Evolutionary conservation across 1,139 yeast species (phyloP).

Genomic region (Saccharomyces uvarum): DNA sequence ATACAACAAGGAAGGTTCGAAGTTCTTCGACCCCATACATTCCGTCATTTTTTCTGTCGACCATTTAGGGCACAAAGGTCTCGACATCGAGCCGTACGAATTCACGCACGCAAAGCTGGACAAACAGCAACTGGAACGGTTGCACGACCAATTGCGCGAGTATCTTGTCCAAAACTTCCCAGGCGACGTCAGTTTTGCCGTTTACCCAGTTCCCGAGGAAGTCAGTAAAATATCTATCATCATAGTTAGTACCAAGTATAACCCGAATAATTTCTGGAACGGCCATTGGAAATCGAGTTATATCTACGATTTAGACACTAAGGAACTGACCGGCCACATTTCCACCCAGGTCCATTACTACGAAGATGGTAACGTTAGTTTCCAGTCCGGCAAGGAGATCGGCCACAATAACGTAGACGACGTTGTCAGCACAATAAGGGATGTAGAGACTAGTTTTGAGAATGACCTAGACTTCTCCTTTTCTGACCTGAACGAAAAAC

Average conservation of each 20-base stretch:
- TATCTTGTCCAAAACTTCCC: slow-evolving; percentile 43
- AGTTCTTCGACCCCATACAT: slow-evolving; percentile 41
- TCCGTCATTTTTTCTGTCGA: slow-evolving; percentile 57
- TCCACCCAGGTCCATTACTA: slow-evolving; percentile 78
- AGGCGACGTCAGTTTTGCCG: slow-evolving; percentile 38
- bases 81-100: slow-evolving; percentile 44
- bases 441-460: slow-evolving; percentile 57
- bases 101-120: slow-evolving; percentile 10
- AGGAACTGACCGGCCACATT: slow-evolving; percentile 45
- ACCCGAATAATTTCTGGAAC: slow-evolving; percentile 75
- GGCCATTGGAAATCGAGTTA: slow-evolving; percentile 83
- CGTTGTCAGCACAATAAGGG: slow-evolving; percentile 45
- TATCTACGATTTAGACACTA: slow-evolving; percentile 34
- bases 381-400: slow-evolving; percentile 48
- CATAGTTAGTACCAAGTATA: slow-evolving; percentile 65
- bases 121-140: slow-evolving; percentile 15
- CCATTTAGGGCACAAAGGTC: slow-evolving; percentile 39
- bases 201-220: slow-evolving; percentile 36
- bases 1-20: slow-evolving; percentile 41
- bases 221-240: slow-evolving; percentile 43
- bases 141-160: slow-evolving; percentile 23
- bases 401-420: slow-evolving; percentile 18
- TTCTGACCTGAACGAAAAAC: slow-evolving; percentile 64
- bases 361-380: slow-evolving; percentile 91
- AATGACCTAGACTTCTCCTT: slow-evolving; percentile 55